Conservation (phyloP, 768 basidiomycete species). For the Hericium alpestre region DNA sequence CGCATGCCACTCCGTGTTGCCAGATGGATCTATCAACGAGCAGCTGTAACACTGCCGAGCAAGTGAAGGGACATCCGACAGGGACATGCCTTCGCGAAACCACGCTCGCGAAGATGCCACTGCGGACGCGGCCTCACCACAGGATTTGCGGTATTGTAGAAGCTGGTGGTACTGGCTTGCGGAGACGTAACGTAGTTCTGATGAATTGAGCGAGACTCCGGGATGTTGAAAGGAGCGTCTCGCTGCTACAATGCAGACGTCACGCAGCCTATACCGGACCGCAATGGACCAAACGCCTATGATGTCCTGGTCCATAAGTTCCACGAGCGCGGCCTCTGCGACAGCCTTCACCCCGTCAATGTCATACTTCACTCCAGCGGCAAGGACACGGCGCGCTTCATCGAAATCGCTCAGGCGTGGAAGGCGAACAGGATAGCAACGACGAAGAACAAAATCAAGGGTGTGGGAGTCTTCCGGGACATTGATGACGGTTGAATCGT, state of each 20-base stretch:
- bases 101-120: neutral
- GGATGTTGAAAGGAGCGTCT: neutral
- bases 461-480: neutral
- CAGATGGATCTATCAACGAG: neutral
- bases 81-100: neutral
- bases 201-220: neutral
- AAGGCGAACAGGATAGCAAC: neutral
- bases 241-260: neutral
- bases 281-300: neutral
- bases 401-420: neutral
- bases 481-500: neutral
- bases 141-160: neutral
- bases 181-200: neutral
- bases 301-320: neutral
- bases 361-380: neutral
- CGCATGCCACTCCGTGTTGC: neutral
- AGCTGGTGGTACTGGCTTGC: neutral
- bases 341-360: neutral
- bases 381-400: neutral
- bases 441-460: neutral
- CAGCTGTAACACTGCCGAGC: neutral
- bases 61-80: neutral
- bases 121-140: neutral
- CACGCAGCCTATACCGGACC: neutral
- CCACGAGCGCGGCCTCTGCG: neutral